Base-by-base conservation (phyloP, 257 asterid genomes). In the Solanum habrochaites region DNA sequence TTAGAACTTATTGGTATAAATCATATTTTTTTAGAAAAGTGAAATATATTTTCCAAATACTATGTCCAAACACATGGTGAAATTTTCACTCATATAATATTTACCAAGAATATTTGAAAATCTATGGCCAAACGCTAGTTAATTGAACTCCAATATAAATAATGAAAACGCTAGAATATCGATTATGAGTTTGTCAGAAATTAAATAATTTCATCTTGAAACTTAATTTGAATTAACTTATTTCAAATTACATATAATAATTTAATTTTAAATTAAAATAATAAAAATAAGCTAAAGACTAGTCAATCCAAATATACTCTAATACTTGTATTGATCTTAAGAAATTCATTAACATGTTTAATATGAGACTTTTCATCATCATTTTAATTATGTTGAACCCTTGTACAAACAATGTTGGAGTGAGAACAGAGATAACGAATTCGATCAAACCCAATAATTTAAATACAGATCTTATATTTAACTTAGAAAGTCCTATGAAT, bases 151-250 rank as follows among this genome's bases (percentile, higher is more conserved):
- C 4, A 67, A 0, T 27, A 27, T 7, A n/a, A 64, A n/a, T 23
- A n/a, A 5, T 0, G 0, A 3, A 2, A 11, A 16, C 27, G 21
- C 1, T 67, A 27, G 1, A 25, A 66, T 66, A 66, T 0, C 5
- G 0, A 18, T 66, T 23, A n/a, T 4, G 70, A n/a, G 15, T 62
- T 62, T 14, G 1, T 4, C 0, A 1, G 1, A 25, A 25, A 11
- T 0, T n/a, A 4, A 64, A 64, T 64, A 11, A 32, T 32, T 4
- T 32, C 5, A 32, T 32, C 4, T 1, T 32, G 1, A 32, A 32
- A 32, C 5, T 32, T 32, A 32, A 32, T 32, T 32, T 32, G 35
- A 32, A 32, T 32, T 32, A 32, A 32, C 5, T 32, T 32, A 32
- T 0, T 32, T 32, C 3, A 32, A 56, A 56, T 4, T 2, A 16